Evolutionary conservation across 164 flowering plant genomes (phyloP), one percentile per base, ranked within the genome.

Genomic region (Cinnamomum chago): DNA sequence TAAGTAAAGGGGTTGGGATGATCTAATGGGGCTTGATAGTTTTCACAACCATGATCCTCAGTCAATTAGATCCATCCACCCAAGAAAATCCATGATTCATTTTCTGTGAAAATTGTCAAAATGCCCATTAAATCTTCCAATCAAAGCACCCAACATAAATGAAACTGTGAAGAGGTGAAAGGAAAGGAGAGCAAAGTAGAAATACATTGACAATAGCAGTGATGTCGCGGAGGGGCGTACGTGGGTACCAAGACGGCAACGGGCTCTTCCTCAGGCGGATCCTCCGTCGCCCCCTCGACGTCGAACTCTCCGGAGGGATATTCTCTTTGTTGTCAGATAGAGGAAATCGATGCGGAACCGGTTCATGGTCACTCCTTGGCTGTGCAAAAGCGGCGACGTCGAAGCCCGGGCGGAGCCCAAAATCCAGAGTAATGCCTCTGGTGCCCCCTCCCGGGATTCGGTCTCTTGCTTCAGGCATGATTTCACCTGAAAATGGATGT

Each of bases 201-300:
- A 20, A 67, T 84, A 92, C 97, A 84, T 85, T 76, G 2, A 81
- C 85, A 80, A 90, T 70, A 14, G 78, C 77, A 50, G 92, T 90
- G 50, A 90, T 79, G 67, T 92, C 97, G 0, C 82, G 86, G 35
- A 92, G 89, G 67, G 97, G 92, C 10, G 83, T 85, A 72, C 95
- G 82, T 12, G 93, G 92, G 73, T 90, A 90, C 92, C 91, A 90
- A 77, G 87, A 76, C 14, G 93, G 96, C 72, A 91, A 77, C n/a
- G 78, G 78, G 62, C 81, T 82, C 33, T 47, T 76, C 28, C 70
- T 62, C 0, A 50, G 65, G 25, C 84, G 78, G 5, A 77, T 76
- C 22, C 83, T 73, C 75, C 76, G 25, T 77, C 74, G 22, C 81
- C 80, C 50, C 11, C 60, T 55, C 82, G 40, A n/a, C 52, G 70